Base-by-base conservation (phyloP, 108 stramenopile species). In the Aurantiochytrium sp. region DNA sequence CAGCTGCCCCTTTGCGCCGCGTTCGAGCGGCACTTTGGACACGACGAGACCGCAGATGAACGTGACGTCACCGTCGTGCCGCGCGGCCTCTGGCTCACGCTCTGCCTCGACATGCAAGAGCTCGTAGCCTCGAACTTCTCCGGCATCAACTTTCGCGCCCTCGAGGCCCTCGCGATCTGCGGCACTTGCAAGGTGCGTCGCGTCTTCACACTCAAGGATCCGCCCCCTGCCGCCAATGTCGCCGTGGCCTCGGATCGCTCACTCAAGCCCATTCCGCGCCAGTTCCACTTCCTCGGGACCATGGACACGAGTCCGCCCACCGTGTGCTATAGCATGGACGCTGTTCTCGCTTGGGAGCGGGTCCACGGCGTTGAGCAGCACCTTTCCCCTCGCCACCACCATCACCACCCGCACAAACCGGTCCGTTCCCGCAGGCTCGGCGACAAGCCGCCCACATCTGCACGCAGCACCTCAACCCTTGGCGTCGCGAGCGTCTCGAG, bases 41-140 rank as follows among this genome's bases (percentile, higher is more conserved):
- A 32, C 24, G 22, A 10, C 36, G 73, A 81, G 1, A 65, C 12
- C 59, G 4, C 8, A 24, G 73, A 37, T 2, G 39, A 48, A 12
- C 73, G 39, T 24, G 42, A 81, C 1, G 73, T 30, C 42, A 48
- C 39, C n/a, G 39, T 81, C 6, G 42, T 81, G 6, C 73, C 73
- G 3, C 73, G 73, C 8, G 73, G 73, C 42, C 6, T n/a, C 42
- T 81, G 73, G 73, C 39, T 81, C 6, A 81, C 73, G 39, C 73
- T 81, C 27, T 81, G 73, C 39, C n/a, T 81, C 10, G 73, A 81
- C 73, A 41, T 81, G 39, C 73, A 41, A 48, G 45, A 81, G 45
- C n/a, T 81, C 12, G 73, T 81, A 42, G 39, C 73, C 24, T 48
- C 42, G n/a, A 81, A 81, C 32, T 81, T 81, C 24, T 27, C 39